These are phyloP conservation scores for Umbelopsis sp. DNA, from an alignment of 192 early-diverging fungal species.

Conservation along the genomic window DNA sequence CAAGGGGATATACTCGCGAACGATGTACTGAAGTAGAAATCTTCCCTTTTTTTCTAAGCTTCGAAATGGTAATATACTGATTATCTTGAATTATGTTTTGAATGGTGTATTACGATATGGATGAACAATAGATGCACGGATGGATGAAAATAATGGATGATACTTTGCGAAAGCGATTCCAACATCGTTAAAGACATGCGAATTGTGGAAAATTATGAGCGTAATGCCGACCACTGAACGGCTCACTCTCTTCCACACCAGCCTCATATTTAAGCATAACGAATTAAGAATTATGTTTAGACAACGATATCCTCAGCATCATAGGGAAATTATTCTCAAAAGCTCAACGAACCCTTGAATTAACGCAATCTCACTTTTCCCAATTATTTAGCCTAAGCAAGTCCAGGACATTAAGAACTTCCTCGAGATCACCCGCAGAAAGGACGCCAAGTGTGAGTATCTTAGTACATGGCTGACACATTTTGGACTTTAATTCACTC, in stretches of 20 bases:
- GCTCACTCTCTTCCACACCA: too few species aligned
- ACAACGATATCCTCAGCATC: too few species aligned
- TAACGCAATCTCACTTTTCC: neutral
- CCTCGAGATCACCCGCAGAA: slow-evolving; percentile 93
- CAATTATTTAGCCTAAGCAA: slow-evolving; percentile 84
- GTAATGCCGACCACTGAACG: too few species aligned
- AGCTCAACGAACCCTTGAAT: neutral
- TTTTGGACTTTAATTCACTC: neutral
- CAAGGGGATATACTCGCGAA: slow-evolving; percentile 1
- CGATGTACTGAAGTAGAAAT: neutral
- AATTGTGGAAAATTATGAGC: neutral
- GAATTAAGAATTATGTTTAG: too few species aligned
- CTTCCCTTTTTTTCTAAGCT: slow-evolving; percentile 11
- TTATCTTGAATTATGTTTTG: neutral
- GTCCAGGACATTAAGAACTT: slow-evolving; percentile 99
- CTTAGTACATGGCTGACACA: too few species aligned
- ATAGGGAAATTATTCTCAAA: too few species aligned
- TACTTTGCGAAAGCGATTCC: neutral
- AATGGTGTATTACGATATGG: neutral
- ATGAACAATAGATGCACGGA: slow-evolving; percentile 1
- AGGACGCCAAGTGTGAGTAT: slow-evolving; percentile 83
- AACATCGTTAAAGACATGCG: neutral
- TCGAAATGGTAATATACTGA: slow-evolving; percentile 10
- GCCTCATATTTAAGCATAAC: too few species aligned
- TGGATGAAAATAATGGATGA: slow-evolving; percentile 11